Base-by-base conservation (phyloP, 805 yeast genomes). In the Yarrowia deformans region DNA sequence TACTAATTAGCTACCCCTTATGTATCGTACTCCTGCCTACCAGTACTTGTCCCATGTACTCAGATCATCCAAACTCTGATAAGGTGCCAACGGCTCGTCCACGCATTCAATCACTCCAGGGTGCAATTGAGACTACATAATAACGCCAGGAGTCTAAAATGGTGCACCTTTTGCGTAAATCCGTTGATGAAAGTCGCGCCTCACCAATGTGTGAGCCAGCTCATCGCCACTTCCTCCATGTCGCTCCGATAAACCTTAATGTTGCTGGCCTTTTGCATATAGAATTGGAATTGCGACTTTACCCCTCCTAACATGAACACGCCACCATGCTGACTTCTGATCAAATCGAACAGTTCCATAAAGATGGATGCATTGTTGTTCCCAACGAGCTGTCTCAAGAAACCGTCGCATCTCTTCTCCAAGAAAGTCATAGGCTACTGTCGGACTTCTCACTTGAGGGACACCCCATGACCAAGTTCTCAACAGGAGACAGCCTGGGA, bases 391-490 rank as follows among this genome's bases (percentile, higher is more conserved):
- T 90, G 19, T 72, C 82, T 0, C 71, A 74, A 1, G 80, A 78
- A 1, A 83, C 84, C 54, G 83, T 85, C 3, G 58, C 71, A 0
- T 73, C 71, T 0, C 76, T 89, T 45, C 75, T 87, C 52, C 67
- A 71, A 0, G 82, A 83, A 71, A 81, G 90, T 2, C 78, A 79
- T 14, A 68, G 76, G 19, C 78, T 90, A 35, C 79, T 88, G 56
- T 72, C 75, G 0, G 79, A 81, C 8, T 82, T 90, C 63, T 88
- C 88, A 72, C 72, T 87, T 8, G 72, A 78, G 1, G 78, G 78
- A 8, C 95, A 90, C 73, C 94, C 96, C 16, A 75, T 84, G 75
- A 90, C 93, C 12, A 85, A 83, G 75, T 90, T 90, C 81, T 85
- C 87, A 45, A 90, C 95, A 1, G 82, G 81, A 1, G 80, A 77